Conservation (phyloP, 2,329 filamentous ascomycete species). For the Exophiala xenobiotica region DNA sequence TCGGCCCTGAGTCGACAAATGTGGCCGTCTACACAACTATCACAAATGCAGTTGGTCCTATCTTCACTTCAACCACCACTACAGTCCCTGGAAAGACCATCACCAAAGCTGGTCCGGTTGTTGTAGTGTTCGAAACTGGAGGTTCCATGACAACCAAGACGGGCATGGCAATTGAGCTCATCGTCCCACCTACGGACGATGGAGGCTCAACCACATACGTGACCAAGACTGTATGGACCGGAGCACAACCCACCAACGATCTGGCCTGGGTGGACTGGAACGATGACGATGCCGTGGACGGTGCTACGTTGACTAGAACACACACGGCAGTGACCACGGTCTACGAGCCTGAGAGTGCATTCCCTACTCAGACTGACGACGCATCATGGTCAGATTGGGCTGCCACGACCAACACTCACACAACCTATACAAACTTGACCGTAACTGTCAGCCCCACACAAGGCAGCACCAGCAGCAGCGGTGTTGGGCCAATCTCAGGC, state of each 20-base stretch:
- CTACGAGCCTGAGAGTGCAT: conserved; percentile 3
- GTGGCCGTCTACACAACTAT: not conserved
- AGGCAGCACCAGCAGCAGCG: not conserved
- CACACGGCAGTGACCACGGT: conserved; percentile 16
- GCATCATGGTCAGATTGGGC: conserved; percentile 18
- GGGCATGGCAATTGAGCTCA: conserved; percentile 18
- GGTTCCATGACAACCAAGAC: conserved; percentile 19
- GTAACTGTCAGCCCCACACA: conserved; percentile 32
- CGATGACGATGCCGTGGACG: conserved; percentile 6
- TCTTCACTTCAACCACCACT: conserved; percentile 3
- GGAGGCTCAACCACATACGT: not conserved
- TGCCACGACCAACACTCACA: conserved; percentile 7
- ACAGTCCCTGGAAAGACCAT: conserved; percentile 7
- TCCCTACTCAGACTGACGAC: conserved; percentile 11
- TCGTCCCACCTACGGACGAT: conserved; percentile 3
- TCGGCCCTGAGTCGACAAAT: not conserved
- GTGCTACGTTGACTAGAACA: conserved; percentile 15
- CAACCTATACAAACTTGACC: conserved; percentile 29
- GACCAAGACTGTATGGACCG: conserved; percentile 21
- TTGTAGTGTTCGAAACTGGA: conserved; percentile 46
- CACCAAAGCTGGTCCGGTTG: conserved; percentile 39
- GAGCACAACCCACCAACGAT: conserved; percentile 15
- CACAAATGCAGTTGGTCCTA: not conserved
- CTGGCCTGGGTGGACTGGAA: conserved; percentile 20
- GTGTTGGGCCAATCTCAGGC: conserved; percentile 9